Evolutionary conservation across 140 eudicot species (phyloP), one percentile per base, ranked within the genome.

Genomic region (Oenanthe javanica): DNA sequence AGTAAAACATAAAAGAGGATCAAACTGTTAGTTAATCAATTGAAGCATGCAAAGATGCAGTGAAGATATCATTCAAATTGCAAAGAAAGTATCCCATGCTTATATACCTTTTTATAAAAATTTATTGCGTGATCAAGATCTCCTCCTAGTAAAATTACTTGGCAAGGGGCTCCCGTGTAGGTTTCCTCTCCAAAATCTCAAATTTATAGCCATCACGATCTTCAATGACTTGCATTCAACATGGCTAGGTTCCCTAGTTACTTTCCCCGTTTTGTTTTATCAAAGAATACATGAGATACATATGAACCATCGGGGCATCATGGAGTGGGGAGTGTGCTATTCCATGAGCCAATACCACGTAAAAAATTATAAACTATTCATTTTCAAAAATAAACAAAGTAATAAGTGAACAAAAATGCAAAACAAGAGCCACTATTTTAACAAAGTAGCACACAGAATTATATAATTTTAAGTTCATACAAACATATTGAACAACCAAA

Each of bases 201-300:
- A 87, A 89, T 63, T 48, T 89, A 73, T 87, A 89, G 79, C 93
- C 93, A 87, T 85, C 83, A 50, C 89, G 93, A 84, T 89, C 93
- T 82, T 84, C 87, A 52, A 89, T 27, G 12, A 83, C 77, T 84
- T 84, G 69, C 89, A 86, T 45, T 83, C 84, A 25, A 87, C 69
- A 46, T 85, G 90, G 63, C 90, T 83, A 52, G 87, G 85, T 69
- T 89, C 90, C 79, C 59, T 84, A 38, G 85, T 87, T 11, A 89
- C 87, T 76, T 84, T 89, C 91, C 11, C 93, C 91, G 80, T 87
- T 89, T 18, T 84, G 84, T 77, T 82, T 87, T 84, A 89, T 69
- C 75, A 87, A 88, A 75, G 31, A 31, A 31, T 67, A 11, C 13
- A n/a, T 27, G 51, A 52, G 10, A 70, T 27, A 69, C 36, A 82